Evolutionary conservation across 2,329 filamentous ascomycete genomes (phyloP).

Genomic region (Aspergillus felis): DNA sequence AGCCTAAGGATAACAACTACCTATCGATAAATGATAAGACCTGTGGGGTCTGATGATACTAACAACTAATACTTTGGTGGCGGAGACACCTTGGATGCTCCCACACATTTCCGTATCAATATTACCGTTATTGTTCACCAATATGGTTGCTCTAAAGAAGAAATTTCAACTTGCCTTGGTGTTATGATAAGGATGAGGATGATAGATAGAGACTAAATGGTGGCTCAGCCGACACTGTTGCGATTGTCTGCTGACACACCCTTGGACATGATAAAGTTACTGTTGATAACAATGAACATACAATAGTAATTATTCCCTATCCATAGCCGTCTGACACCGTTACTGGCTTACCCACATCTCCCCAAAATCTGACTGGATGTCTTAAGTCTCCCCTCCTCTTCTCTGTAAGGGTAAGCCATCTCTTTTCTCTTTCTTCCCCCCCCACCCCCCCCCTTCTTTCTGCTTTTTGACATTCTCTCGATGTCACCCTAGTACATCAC

Average conservation of each 20-base stretch:
- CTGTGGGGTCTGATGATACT: background rate
- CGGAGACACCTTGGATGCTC: background rate
- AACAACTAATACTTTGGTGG: background rate
- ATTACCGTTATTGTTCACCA: background rate
- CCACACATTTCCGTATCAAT: background rate
- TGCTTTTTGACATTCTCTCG: background rate
- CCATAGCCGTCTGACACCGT: background rate
- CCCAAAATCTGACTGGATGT: background rate
- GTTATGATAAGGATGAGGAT: background rate
- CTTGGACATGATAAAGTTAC: background rate
- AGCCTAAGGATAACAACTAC: too few species aligned
- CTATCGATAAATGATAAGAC: background rate
- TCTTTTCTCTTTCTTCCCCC: background rate
- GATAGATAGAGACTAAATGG: background rate
- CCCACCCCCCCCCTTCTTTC: too few species aligned
- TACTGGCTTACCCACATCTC: background rate
- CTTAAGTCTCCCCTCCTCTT: background rate
- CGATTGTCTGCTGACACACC: background rate
- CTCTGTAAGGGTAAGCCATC: background rate
- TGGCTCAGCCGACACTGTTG: background rate
- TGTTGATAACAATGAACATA: background rate
- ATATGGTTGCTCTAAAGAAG: background rate
- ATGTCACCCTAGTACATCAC: background rate
- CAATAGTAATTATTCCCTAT: background rate
- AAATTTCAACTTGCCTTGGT: background rate